Conservation (phyloP, 495 filamentous ascomycete genomes). For the Poronia punctata region DNA sequence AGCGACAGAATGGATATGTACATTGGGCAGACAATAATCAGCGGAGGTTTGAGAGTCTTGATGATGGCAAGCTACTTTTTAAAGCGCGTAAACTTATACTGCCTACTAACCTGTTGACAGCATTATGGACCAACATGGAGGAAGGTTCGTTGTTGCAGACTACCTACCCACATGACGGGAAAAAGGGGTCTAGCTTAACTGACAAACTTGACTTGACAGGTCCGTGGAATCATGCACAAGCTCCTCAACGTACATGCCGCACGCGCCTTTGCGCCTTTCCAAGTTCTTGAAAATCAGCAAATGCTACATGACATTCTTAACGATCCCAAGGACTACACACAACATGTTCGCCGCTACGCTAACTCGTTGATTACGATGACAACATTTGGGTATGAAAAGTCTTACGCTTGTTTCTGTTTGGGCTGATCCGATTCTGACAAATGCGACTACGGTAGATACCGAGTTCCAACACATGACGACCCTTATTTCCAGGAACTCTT, state of each 20-base stretch:
- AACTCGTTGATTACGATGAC: constrained; percentile 47
- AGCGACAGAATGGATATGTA: constrained; percentile 37
- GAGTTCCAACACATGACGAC: constrained; percentile 35
- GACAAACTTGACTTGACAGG: no score
- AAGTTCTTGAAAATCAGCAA: constrained; percentile 41
- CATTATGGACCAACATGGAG: constrained; percentile 39
- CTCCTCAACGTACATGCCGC: constrained; percentile 32
- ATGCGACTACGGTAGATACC: no score
- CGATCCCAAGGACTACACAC: constrained; percentile 28
- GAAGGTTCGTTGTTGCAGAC: constrained; percentile 13
- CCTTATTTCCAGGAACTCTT: constrained; percentile 45
- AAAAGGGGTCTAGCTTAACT: no score
- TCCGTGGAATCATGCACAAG: constrained; percentile 18
- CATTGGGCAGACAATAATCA: constrained; percentile 33
- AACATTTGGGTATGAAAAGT: constrained; percentile 43
- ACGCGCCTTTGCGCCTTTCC: constrained; percentile 36
- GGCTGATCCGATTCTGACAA: neutral
- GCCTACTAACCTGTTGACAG: constrained; percentile 29
- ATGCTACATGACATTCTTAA: constrained; percentile 39
- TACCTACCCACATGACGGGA: no score
- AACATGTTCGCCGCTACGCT: constrained; percentile 46
- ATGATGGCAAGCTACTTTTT: constrained; percentile 30
- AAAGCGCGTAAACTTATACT: constrained; percentile 34
- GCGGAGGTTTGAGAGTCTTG: constrained; percentile 36
- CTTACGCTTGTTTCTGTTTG: neutral